A percentile compares a stretch with the other conserved stretches of the same genome.
phyloP scores from a whole-genome alignment of 78 protist species.

The Dictyostelium brefeldianum region DNA sequence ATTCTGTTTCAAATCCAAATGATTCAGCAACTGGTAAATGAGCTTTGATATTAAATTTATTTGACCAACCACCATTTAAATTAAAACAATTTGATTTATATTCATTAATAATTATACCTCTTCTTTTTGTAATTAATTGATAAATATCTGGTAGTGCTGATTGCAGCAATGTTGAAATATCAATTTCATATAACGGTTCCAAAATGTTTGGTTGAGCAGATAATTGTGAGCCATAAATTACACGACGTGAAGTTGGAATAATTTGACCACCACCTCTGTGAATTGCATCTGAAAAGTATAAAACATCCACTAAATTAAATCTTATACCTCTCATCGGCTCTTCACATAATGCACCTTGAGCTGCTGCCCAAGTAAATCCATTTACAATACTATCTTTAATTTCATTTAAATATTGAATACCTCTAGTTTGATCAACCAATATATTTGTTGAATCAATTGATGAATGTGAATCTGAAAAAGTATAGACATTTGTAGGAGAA shows the following conservation, averaged over 20 bases:
- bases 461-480: too few relatives aligned
- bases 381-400: slow-evolving; percentile 96
- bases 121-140: slow-evolving; percentile 81
- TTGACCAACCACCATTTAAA: slow-evolving; percentile 95
- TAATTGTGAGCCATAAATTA: slow-evolving; percentile 89
- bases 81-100: slow-evolving; percentile 37
- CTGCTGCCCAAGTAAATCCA: slow-evolving; percentile 96
- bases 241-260: slow-evolving; percentile 96
- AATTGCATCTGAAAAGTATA: slow-evolving; percentile 98
- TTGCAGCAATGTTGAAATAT: slow-evolving; percentile 90
- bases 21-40: slow-evolving; percentile 99
- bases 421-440: slow-evolving; percentile 92
- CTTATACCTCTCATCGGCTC: slow-evolving; percentile 97
- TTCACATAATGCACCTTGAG: slow-evolving; percentile 97
- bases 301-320: slow-evolving; percentile 94
- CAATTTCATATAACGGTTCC: slow-evolving; percentile 97
- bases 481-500: slow-evolving; percentile 80
- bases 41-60: slow-evolving; percentile 89
- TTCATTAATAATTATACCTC: background rate
- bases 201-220: slow-evolving; percentile 92
- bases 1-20: slow-evolving; percentile 95
- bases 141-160: slow-evolving; percentile 95
- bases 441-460: slow-evolving; percentile 97
- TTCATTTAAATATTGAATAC: slow-evolving; percentile 97
- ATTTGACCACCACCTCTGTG: slow-evolving; percentile 98